A percentile compares a stretch with the other conserved stretches of the same genome.
Evolutionary conservation across 441 rosid species (phyloP).

Genomic region (Dalechampia spathulata): DNA sequence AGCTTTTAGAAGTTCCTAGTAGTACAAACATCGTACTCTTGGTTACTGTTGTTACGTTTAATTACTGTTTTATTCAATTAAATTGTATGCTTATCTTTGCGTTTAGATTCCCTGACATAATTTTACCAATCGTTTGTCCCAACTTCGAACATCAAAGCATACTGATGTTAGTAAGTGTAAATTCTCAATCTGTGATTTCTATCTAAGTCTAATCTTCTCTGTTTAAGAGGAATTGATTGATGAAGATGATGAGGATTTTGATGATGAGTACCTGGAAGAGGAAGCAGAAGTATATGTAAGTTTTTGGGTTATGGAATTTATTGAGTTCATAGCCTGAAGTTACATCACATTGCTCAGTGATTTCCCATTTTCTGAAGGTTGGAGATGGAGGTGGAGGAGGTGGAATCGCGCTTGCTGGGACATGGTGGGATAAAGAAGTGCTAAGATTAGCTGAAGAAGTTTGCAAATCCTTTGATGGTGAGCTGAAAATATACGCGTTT

Average conservation of each 20-base stretch:
- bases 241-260: conserved; percentile 32
- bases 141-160: no score
- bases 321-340: conserved; percentile 3
- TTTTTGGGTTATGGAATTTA: conserved; percentile 1
- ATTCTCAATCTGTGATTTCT: no score
- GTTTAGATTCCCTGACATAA: no score
- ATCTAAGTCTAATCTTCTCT: conserved; percentile 4
- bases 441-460: conserved; percentile 53
- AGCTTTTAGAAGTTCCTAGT: no score
- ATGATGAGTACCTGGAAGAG: conserved; percentile 37
- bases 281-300: conserved; percentile 63
- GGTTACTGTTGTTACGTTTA: no score
- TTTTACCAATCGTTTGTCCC: no score
- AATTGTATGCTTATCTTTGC: no score
- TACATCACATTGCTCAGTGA: conserved; percentile 1
- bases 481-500: conserved; percentile 65
- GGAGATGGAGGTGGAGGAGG: conserved; percentile 93
- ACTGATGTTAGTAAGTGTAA: no score
- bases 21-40: no score
- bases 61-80: no score
- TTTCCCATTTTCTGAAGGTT: conserved; percentile 29
- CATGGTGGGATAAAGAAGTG: conserved; percentile 83
- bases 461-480: conserved; percentile 52
- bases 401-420: conserved; percentile 71
- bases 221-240: conserved; percentile 31